Evolutionary conservation across 371 early-diverging fungal species (phyloP).

Genomic region (Zancudomyces culisetae): DNA sequence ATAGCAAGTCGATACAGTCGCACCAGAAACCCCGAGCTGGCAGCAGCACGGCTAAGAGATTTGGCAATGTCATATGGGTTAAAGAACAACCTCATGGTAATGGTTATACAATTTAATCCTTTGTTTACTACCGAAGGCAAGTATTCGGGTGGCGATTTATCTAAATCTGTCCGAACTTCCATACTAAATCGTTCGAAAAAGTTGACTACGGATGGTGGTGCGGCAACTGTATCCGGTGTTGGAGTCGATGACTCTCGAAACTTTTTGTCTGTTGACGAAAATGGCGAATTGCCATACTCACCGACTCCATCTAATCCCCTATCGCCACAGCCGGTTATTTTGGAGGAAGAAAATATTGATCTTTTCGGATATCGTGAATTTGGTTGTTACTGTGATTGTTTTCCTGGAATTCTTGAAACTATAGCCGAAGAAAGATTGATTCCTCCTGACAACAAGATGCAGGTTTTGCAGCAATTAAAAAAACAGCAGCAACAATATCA

Average conservation of each 20-base stretch:
- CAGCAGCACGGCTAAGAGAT: constrained; percentile 67
- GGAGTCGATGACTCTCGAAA: not conserved
- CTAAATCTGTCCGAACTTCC: constrained; percentile 1
- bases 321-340: not conserved
- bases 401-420: too few relatives aligned
- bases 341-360: too few relatives aligned
- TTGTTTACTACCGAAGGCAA: constrained; percentile 30
- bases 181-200: not conserved
- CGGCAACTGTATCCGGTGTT: not conserved
- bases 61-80: constrained; percentile 78
- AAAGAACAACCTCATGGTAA: constrained; percentile 54
- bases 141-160: not conserved
- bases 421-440: not conserved
- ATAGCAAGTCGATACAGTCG: constrained; percentile 62
- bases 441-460: too few relatives aligned
- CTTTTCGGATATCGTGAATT: not conserved
- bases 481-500: too few relatives aligned
- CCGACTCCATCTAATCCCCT: not conserved
- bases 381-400: not conserved
- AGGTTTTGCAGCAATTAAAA: too few relatives aligned
- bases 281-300: not conserved
- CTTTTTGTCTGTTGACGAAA: not conserved
- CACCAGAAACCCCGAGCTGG: constrained; percentile 44
- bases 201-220: not conserved
- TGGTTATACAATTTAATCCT: constrained; percentile 65